Evolutionary conservation across 2,329 filamentous ascomycete genomes (phyloP), one percentile per base, ranked within the genome.

Genomic region (Scedosporium boydii): DNA sequence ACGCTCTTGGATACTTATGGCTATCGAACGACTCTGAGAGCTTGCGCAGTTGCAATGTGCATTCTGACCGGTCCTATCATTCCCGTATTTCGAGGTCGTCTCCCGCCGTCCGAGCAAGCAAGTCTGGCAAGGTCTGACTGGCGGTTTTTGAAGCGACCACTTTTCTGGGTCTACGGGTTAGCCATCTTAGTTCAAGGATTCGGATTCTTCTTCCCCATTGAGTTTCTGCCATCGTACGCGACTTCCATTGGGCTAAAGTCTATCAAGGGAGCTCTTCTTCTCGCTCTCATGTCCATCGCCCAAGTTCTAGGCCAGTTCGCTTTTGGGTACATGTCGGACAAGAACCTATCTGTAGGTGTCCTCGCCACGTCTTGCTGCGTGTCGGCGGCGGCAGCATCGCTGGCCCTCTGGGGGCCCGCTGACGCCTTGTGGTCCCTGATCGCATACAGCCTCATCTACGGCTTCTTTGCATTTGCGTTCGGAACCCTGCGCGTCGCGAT

Each of bases 331-430:
- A 69, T 83, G 2, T 79, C 76, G n/a, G 80, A 84, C 65, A 74
- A 75, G 41, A 77, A 72, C 1, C 18, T 66, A 0, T 63, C 65
- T 1, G 59, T 67, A 77, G 77, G 0, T 9, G 29, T 34, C 29
- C 29, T 34, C 29, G 29, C 29, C 29, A 34, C 29, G 7, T 34
- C 29, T 9, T 34, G 29, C 29, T 34, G 29, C 29, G 29, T 34
- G n/a, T 29, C 21, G 10, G 34, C 53, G 14, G 26, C 53, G 26
- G 64, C 79, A 1, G 76, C 80, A 0, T 76, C 76, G 0, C 74
- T 85, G 41, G 70, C 81, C 0, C 70, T 84, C 7, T 85, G 83
- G 83, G 80, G 81, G 3, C 65, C 82, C 9, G 76, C 77, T 6
- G 73, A 74, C 3, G 73, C 76, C 0, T 69, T 81, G 2, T 74